Evolutionary conservation across 2,329 filamentous ascomycete species (phyloP), one percentile per base, ranked within the genome.

Genomic region (Neonectria ditissima): DNA sequence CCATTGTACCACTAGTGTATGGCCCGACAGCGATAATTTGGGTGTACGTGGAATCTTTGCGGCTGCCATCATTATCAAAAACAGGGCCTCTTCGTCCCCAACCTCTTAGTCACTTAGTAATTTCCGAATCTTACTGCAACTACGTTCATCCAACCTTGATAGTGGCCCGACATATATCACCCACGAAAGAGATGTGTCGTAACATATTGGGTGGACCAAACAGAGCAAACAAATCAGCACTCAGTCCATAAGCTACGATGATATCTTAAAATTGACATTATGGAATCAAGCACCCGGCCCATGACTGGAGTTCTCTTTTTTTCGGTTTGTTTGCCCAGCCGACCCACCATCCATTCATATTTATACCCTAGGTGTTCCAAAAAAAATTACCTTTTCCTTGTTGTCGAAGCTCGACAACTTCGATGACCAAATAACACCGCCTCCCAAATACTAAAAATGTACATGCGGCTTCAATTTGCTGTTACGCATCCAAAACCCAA

Each of bases 201-300:
- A 24, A 13, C n/a, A 11, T 22, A 14, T 18, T 20, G 28, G n/a
- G n/a, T n/a, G 26, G 24, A 45, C 14, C 24, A 30, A 30, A 13
- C 37, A 48, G 28, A 37, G 39, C 37, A 44, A 58, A n/a, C 41
- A 44, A 58, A 20, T 41, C 50, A 57, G n/a, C 48, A 14, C 50
- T 55, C 41, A 44, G 55, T 52, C 48, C 41, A 52, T 14, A n/a
- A 13, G 24, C 48, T 57, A 54, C 48, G 47, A 52, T 41, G 41
- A 44, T 22, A 54, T 54, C 16, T 62, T 62, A 34, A 39, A 62
- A 58, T 62, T 58, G 43, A 62, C 60, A 62, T 62, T 58, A 62
- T 20, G 52, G 47, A 54, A 57, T 37, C 52, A 56, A 62, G 53
- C 20, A 62, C 52, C n/a, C 48, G 58, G 47, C 55, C 32, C n/a